Evolutionary conservation across 1,284 basidiomycete genomes (phyloP).

Genomic region (Sphaerobolus stellatus): DNA sequence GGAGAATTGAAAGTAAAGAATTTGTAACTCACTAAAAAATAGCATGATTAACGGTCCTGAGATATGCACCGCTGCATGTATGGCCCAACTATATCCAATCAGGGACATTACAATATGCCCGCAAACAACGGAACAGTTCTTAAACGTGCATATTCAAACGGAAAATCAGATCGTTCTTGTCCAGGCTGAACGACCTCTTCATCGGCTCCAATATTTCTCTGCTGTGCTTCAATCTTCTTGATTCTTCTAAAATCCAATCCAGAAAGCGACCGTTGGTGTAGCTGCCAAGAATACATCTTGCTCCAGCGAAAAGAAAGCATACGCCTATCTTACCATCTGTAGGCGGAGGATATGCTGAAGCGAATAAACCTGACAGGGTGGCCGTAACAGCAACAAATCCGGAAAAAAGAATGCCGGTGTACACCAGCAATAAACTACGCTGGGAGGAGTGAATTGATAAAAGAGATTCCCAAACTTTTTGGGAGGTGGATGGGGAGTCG

Average conservation of each 20-base stretch:
- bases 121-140: constrained; percentile 44
- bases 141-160: constrained; percentile 36
- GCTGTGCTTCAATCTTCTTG: constrained; percentile 23
- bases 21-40: constrained; percentile 46
- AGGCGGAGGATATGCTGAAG: constrained; percentile 56
- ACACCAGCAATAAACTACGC: constrained; percentile 59
- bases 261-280: constrained; percentile 50
- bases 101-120: constrained; percentile 39
- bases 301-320: constrained; percentile 68
- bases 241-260: constrained; percentile 54
- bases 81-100: constrained; percentile 67
- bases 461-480: constrained; percentile 56
- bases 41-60: constrained; percentile 61
- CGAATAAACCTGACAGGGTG: constrained; percentile 64
- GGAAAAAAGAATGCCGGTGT: constrained; percentile 57
- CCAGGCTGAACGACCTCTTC: constrained; percentile 23
- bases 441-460: constrained; percentile 53
- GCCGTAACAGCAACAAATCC: constrained; percentile 66
- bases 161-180: constrained; percentile 26
- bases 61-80: constrained; percentile 50
- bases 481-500: constrained; percentile 29
- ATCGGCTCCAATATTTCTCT: background rate
- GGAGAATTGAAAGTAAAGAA: background rate
- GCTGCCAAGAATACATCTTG: constrained; percentile 35
- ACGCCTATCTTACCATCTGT: constrained; percentile 64